Conservation (phyloP, 2,329 filamentous ascomycete species). For the Hypoxylon sp. region DNA sequence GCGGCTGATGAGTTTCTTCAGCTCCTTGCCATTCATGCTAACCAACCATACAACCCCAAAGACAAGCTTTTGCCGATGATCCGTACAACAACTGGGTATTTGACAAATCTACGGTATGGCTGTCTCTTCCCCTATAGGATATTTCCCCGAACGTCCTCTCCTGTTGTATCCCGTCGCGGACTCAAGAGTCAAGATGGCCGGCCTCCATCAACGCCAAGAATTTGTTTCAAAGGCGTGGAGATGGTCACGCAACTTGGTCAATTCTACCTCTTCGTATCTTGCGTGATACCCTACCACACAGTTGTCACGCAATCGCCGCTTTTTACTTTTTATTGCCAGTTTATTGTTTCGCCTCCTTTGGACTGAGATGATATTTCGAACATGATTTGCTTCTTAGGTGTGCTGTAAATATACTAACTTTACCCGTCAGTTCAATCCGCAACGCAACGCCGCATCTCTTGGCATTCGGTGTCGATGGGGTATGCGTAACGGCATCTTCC, state of each 20-base stretch:
- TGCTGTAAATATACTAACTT: constrained; percentile 25
- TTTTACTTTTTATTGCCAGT: constrained; percentile 1
- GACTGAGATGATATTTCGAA: not conserved
- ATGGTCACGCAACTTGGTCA: constrained; percentile 22
- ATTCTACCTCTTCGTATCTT: constrained; percentile 13
- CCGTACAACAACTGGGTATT: constrained; percentile 57
- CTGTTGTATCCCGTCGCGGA: not conserved
- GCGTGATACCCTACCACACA: constrained; percentile 3
- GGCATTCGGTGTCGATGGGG: constrained; percentile 78
- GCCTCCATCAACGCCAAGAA: constrained; percentile 23
- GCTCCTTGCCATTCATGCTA: constrained; percentile 42
- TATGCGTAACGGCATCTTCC: constrained; percentile 77
- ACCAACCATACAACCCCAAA: constrained; percentile 33
- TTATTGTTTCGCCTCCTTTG: constrained; percentile 27
- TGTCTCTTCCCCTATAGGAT: constrained; percentile 4
- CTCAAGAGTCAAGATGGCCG: not conserved
- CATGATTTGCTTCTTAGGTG: constrained; percentile 16
- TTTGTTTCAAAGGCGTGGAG: constrained; percentile 38
- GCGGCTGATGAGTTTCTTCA: constrained; percentile 36
- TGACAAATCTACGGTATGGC: constrained; percentile 52
- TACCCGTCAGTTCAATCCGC: constrained; percentile 66
- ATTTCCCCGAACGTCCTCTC: not conserved
- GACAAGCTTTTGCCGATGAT: constrained; percentile 54
- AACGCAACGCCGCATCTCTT: constrained; percentile 74
- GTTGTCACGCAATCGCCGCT: constrained; percentile 15